Percentiles rank a stretch among this genome's conserved stretches.
phyloP scores from a whole-genome alignment of 2,329 filamentous ascomycete species.

The Exserohilum rostratum region DNA sequence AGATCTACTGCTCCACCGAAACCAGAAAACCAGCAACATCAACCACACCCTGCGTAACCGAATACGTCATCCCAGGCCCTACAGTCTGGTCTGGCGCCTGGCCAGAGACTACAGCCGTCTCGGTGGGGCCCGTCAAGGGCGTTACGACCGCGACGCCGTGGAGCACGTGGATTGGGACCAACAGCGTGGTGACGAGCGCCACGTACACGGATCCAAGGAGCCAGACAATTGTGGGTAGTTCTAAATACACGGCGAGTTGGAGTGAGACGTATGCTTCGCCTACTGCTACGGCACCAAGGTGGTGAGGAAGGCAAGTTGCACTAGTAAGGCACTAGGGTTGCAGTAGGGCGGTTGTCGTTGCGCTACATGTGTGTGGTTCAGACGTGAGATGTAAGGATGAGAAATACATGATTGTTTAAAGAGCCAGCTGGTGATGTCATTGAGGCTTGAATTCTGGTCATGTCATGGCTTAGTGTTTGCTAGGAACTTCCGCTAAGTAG shows the following conservation, averaged over 20 bases:
- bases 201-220: slow-evolving; percentile 30
- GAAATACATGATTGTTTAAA: too few relatives aligned
- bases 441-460: too few relatives aligned
- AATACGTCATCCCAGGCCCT: slow-evolving; percentile 52
- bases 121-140: slow-evolving; percentile 36
- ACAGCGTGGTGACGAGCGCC: slow-evolving; percentile 30
- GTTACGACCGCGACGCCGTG: slow-evolving; percentile 33
- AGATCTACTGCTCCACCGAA: slow-evolving; percentile 48
- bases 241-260: slow-evolving; percentile 32
- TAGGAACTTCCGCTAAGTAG: too few relatives aligned
- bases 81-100: slow-evolving; percentile 45
- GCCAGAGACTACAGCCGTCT: slow-evolving; percentile 42
- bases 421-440: too few relatives aligned
- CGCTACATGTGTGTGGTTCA: too few relatives aligned
- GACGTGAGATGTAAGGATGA: too few relatives aligned
- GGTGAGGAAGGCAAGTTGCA: slow-evolving; percentile 14
- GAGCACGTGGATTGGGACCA: slow-evolving; percentile 37
- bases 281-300: slow-evolving; percentile 13
- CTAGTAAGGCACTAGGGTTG: too few relatives aligned
- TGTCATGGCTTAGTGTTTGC: too few relatives aligned
- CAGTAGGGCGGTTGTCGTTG: too few relatives aligned
- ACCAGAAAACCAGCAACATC: slow-evolving; percentile 33
- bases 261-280: slow-evolving; percentile 20
- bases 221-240: slow-evolving; percentile 31
- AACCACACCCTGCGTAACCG: slow-evolving; percentile 30